Base-by-base conservation (phyloP, 495 filamentous ascomycete genomes). In the Penicillium malachiteum region DNA sequence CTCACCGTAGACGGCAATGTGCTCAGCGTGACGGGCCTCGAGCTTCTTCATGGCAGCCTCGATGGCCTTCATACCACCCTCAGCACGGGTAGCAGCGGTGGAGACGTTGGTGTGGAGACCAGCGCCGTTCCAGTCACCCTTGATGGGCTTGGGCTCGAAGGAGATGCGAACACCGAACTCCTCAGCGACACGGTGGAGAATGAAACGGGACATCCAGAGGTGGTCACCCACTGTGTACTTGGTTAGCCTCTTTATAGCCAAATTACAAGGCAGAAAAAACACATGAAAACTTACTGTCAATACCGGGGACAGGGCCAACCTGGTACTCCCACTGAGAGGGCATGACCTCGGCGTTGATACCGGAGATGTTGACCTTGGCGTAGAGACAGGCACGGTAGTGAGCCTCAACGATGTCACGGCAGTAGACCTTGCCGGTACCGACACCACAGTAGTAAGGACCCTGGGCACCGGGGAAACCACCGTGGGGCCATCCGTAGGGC, bases 381-480 rank as follows among this genome's bases (percentile, higher is more conserved):
- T 87, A 96, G 74, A 98, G 63, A 83, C 94, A 98, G 62, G 91
- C 91, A 76, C 93, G 93, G 87, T 96, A 96, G 82, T 98, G 94
- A 55, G 94, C 89, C 79, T 97, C 94, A 62, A 98, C 92, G 62
- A 98, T 93, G 70, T 98, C 95, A 79, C 94, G 86, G 84, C 92
- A 94, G 80, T 92, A 94, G 70, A 97, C 94, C 82, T 92, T 92
- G 79, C 93, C 92, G 66, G 91, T 89, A 60, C 94, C 94, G 58
- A 96, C 92, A 85, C 92, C 94, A 74, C 94, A 98, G 85, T 97
- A 98, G 86, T 98, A 98, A 50, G 92, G 92, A 59, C 94, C 94
- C 78, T 98, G 95, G 57, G 90, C 89, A 75, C 90, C 94, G 55
- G 94, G 94, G 89, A 87, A 98, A 76, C 95, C 95, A 67, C 88